Percentiles rank a stretch among this genome's conserved stretches.
These are phyloP conservation scores for Fusarium nodosum DNA, from an alignment of 2,329 filamentous ascomycete species.

Conservation along the genomic window DNA sequence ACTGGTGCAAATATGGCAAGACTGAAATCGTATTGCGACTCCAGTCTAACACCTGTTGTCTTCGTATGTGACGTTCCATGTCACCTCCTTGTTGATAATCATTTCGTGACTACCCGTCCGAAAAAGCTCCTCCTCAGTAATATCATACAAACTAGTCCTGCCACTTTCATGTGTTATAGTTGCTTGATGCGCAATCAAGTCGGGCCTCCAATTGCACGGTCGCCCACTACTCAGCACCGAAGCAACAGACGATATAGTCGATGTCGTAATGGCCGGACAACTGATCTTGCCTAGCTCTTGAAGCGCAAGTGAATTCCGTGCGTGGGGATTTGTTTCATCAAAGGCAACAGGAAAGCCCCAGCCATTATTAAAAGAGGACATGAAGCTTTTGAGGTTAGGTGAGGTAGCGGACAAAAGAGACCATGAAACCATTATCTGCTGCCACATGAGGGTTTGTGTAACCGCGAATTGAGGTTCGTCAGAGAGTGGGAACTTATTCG, in stretches of 20 bases:
- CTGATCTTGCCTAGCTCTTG: slow-evolving; percentile 7
- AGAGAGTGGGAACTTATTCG: slow-evolving; percentile 7
- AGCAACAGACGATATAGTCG: not conserved
- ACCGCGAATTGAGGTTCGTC: slow-evolving; percentile 39
- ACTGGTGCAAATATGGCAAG: rapidly evolving
- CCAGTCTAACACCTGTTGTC: not conserved
- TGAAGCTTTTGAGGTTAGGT: slow-evolving; percentile 43
- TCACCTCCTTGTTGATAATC: not conserved
- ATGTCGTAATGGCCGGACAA: not conserved
- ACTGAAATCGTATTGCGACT: rapidly evolving
- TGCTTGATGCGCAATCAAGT: not conserved
- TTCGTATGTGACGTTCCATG: not conserved
- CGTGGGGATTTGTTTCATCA: slow-evolving; percentile 14
- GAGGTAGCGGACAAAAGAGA: slow-evolving; percentile 42
- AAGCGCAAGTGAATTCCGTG: slow-evolving; percentile 26
- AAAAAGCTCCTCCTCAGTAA: not conserved
- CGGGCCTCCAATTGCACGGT: not conserved
- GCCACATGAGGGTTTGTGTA: slow-evolving; percentile 30
- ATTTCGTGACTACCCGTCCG: not conserved
- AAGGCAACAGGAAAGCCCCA: slow-evolving; percentile 43
- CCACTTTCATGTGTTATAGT: not conserved
- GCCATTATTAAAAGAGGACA: slow-evolving; percentile 36
- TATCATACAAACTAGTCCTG: not conserved
- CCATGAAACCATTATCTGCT: slow-evolving; percentile 41
- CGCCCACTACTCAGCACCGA: not conserved